phyloP scores from a whole-genome alignment of 208 protist species.

The Acanthamoeba triangularis region DNA sequence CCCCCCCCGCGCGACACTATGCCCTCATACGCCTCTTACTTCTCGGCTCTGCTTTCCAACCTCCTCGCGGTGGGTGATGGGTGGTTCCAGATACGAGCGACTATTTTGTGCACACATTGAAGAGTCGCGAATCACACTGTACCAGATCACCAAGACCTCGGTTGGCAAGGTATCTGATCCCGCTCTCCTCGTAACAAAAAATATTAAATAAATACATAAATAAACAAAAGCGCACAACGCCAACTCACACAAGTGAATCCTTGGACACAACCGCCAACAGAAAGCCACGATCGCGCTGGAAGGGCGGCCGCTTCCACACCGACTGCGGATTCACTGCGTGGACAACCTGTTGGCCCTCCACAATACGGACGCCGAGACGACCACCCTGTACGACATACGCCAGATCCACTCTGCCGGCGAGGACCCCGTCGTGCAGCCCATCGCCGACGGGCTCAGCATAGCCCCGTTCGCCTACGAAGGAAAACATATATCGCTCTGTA shows the following conservation, averaged over 20 bases:
- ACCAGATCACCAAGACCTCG: slow-evolving; percentile 22
- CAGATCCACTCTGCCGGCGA: background rate
- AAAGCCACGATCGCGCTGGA: background rate
- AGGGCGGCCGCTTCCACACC: background rate
- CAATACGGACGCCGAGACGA: slow-evolving; percentile 10
- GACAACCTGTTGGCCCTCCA: slow-evolving; percentile 42
- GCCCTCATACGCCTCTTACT: background rate
- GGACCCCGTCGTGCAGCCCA: background rate
- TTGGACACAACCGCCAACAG: background rate
- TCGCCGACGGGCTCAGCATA: slow-evolving; percentile 24
- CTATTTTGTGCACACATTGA: slow-evolving; percentile 33
- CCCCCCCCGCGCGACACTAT: no score
- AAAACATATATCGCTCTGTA: background rate
- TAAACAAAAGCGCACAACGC: no score
- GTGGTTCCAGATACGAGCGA: slow-evolving; percentile 8
- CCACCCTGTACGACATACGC: slow-evolving; percentile 13
- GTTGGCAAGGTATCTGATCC: background rate
- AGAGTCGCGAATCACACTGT: slow-evolving; percentile 16
- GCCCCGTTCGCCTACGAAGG: background rate
- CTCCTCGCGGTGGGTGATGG: background rate
- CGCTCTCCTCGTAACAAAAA: no score
- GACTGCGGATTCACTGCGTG: background rate
- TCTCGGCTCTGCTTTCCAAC: no score
- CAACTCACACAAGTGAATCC: no score
- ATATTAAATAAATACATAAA: no score